Evolutionary conservation across 345 rosid genomes (phyloP).

Genomic region (Hibiscus mutabilis): DNA sequence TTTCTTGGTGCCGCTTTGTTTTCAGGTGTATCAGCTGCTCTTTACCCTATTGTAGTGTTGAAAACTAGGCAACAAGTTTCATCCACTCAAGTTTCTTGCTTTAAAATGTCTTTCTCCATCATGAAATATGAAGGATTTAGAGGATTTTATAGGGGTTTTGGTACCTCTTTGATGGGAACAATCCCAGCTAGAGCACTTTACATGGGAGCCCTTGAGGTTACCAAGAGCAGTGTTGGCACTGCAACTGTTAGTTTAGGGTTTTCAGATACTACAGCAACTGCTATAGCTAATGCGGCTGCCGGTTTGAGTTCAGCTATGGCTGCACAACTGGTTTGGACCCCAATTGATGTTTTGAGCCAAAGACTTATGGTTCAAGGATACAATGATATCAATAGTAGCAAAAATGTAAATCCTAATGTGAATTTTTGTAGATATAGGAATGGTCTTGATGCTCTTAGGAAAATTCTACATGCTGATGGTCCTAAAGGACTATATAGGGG

Average conservation of each 20-base stretch:
- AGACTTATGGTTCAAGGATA: conserved; percentile 86
- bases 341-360: conserved; percentile 85
- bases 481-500: conserved; percentile 80
- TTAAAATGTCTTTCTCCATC: conserved; percentile 52
- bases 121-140: conserved; percentile 62
- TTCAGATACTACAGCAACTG: conserved; percentile 56
- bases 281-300: conserved; percentile 72
- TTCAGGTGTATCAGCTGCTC: conserved; percentile 87
- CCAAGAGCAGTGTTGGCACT: conserved; percentile 68
- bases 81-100: conserved; percentile 41
- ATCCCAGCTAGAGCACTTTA: conserved; percentile 89
- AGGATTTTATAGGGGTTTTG: conserved; percentile 80
- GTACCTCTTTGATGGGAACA: conserved; percentile 84
- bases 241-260: conserved; percentile 70
- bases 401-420: conserved; percentile 24
- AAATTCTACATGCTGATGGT: conserved; percentile 69
- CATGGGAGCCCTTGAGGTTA: conserved; percentile 85
- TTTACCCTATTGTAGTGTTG: conserved; percentile 74
- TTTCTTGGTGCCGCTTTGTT: conserved; percentile 77
- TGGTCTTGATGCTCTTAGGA: conserved; percentile 76
- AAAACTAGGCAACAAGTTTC: conserved; percentile 88
- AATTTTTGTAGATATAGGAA: conserved; percentile 42
- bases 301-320: conserved; percentile 88
- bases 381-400: conserved; percentile 20
- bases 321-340: conserved; percentile 88